phyloP scores from a whole-genome alignment of 192 early-diverging fungal genomes.

The Linnemannia elongata region DNA sequence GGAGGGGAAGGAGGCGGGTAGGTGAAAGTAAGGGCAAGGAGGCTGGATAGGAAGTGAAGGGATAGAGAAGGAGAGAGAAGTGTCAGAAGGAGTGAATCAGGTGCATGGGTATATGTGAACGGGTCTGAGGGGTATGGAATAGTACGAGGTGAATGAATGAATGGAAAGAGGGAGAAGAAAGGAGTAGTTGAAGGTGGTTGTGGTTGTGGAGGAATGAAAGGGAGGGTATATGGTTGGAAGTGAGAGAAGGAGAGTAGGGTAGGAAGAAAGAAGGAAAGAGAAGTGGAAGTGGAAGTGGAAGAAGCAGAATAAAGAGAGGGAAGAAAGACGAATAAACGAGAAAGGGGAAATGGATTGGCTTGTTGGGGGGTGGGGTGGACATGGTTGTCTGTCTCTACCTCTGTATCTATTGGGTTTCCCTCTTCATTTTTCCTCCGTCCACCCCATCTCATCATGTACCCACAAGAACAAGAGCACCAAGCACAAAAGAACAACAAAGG shows the following conservation, averaged over 20 bases:
- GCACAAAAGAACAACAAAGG: too few species aligned
- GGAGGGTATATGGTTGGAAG: not conserved
- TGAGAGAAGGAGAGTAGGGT: not conserved
- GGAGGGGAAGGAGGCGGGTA: not conserved
- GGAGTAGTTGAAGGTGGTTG: not conserved
- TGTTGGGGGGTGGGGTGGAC: not conserved
- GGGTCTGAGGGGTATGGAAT: not conserved
- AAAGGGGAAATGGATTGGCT: not conserved
- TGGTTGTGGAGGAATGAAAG: not conserved
- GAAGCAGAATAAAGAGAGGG: not conserved
- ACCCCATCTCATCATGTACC: too few species aligned
- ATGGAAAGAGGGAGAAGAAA: not conserved
- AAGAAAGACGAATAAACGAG: not conserved
- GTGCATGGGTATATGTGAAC: not conserved
- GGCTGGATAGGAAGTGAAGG: not conserved
- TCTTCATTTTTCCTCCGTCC: too few species aligned
- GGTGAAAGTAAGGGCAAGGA: not conserved
- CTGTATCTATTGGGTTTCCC: too few species aligned
- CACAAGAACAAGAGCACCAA: too few species aligned
- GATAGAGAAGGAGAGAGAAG: not conserved
- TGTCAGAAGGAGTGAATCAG: not conserved
- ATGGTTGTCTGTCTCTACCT: not conserved
- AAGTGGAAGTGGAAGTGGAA: not conserved
- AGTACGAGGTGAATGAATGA: not conserved
- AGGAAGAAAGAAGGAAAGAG: not conserved